Evolutionary conservation across 305 asterid species (phyloP), one percentile per base, ranked within the genome.

Genomic region (Fraxinus angustifolia): DNA sequence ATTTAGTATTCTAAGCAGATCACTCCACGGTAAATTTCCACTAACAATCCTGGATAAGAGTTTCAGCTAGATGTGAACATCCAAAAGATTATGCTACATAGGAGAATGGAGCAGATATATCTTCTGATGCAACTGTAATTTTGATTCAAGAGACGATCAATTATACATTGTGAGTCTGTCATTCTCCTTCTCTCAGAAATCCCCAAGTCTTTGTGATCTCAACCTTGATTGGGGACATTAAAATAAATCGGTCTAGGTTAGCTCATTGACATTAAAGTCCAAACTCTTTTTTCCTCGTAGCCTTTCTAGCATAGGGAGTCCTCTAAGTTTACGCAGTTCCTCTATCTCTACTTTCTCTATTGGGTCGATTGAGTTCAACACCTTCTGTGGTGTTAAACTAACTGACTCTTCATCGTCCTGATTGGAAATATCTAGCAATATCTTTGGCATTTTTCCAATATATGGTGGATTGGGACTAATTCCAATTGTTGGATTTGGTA

Each of bases 211-310:
- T 75, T 82, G 34, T 26, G 73, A 28, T 11, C 85, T 87, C 91
- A 89, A 91, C 92, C 86, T 87, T 90, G 90, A 84, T 83, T 88
- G 92, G 83, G 87, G 71, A 65, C 72, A 78, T 35, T 11, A 67
- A 67, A 26, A 67, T 67, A 67, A 28, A 30, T 28, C 68, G 8
- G 76, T 38, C 72, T 11, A 58, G 19, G 79, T 86, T 89, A 91
- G 67, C 96, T 87, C 94, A 93, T 90, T 10, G 95, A 93, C 97
- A 90, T 90, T 84, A 94, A 74, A 3, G 90, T 90, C 82, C 85
- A 74, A 0, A 91, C 92, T 68, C 88, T 90, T 85, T 90, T 87
- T 92, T 89, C 87, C 95, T 85, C 82, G 90, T 94, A 0, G 87
- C 91, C 33, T 82, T 93, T 82, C 85, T 91, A 62, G 97, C 95